Evolutionary conservation across 2,329 filamentous ascomycete species (phyloP), one percentile per base, ranked within the genome.

Genomic region (Sclerotinia minor): DNA sequence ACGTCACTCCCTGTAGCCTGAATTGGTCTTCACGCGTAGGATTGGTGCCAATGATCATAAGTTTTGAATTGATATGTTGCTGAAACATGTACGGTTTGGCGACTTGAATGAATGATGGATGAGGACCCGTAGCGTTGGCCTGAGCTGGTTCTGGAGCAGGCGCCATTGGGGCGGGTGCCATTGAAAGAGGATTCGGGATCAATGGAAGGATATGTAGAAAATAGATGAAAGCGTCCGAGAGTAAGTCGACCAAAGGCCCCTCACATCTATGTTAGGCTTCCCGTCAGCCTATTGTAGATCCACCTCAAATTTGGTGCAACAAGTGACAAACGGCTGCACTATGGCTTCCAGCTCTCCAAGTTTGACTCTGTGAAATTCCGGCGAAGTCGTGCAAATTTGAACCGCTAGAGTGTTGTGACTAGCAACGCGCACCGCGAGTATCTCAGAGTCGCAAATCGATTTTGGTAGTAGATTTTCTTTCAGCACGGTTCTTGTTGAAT

Each of bases 1-100:
- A 90, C 69, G 92, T 87, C 13, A 97, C 89, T 24, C 94, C 95
- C 75, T 95, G 92, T 55, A 98, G 80, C 64, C 94, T 88, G 72
- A 92, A 87, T 70, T 81, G 87, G 75, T 94, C 92, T 78, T 98
- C 94, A 68, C 91, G 88, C 49, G 90, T 87, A 64, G 91, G 88
- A 75, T 92, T 90, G 74, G 89, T 87, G 50, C 88, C 87, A 70
- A 89, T 87, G 26, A 86, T 85, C 55, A 84, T 83, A 68, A 96
- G 84, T 77, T 89, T 88, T 75, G 87, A 86, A 70, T 92, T 89
- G 67, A 98, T 86, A 73, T 87, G 88, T 74, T 92, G 89, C 77
- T 97, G 92, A 72, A 92, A 90, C 70, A 92, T 86, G 80, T 94
- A 98, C 68, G 92, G 92, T 61, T 84, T 77, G 60, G 79, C 76